phyloP scores from a whole-genome alignment of 306 rosid genomes.

The Biancaea sappan region DNA sequence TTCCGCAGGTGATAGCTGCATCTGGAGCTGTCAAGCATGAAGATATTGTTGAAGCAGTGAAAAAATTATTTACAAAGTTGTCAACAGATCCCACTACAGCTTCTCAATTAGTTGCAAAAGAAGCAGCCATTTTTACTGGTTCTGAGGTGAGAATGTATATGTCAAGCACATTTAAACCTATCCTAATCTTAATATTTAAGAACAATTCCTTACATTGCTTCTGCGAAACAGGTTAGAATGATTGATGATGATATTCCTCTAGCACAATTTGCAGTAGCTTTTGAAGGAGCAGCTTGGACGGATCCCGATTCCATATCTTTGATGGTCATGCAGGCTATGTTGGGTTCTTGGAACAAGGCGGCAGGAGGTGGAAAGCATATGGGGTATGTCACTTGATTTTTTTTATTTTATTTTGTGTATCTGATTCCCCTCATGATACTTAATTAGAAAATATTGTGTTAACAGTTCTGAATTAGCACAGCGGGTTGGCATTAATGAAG shows the following conservation, averaged over 20 bases:
- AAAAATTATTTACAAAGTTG: constrained; percentile 69
- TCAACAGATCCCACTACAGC: constrained; percentile 83
- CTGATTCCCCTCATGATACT: constrained; percentile 11
- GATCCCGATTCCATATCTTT: constrained; percentile 94
- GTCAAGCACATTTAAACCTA: background rate
- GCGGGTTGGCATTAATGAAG: constrained; percentile 72
- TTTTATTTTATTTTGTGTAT: background rate
- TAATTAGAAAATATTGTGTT: constrained; percentile 6
- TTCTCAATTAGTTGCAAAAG: constrained; percentile 70
- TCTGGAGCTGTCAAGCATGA: constrained; percentile 93
- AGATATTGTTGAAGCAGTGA: constrained; percentile 70
- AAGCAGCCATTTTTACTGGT: constrained; percentile 87
- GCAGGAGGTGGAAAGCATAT: constrained; percentile 95
- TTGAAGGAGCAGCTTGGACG: constrained; percentile 93
- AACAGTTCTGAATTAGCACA: constrained; percentile 83
- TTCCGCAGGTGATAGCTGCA: constrained; percentile 75
- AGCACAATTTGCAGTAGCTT: constrained; percentile 95
- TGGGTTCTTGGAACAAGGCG: constrained; percentile 93
- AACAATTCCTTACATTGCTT: constrained; percentile 8
- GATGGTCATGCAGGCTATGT: constrained; percentile 98
- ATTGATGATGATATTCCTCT: constrained; percentile 83
- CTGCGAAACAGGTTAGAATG: constrained; percentile 75
- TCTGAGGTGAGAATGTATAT: constrained; percentile 70
- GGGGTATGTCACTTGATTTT: constrained; percentile 58
- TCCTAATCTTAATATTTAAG: background rate